Evolutionary conservation across 2,329 filamentous ascomycete genomes (phyloP), one percentile per base, ranked within the genome.

Genomic region (Beauveria asiatica): DNA sequence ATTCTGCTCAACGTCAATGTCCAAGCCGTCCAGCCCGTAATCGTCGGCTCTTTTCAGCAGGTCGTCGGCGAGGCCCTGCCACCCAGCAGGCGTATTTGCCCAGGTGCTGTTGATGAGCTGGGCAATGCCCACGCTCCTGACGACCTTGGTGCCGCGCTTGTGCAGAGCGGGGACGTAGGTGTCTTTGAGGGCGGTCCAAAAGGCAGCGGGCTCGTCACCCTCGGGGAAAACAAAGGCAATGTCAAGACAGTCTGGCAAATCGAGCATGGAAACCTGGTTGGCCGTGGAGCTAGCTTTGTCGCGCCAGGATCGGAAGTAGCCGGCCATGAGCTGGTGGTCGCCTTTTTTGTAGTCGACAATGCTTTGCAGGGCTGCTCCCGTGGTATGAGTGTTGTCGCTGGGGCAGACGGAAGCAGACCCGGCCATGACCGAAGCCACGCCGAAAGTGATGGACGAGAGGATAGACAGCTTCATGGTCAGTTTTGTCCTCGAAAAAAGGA

Each of bases 201-300:
- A 60, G 5, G 42, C 27, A 13, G 39, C 33, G 3, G 42, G 16
- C 58, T 60, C 58, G 44, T 44, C 25, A 19, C 58, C 58, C 2
- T 60, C 23, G 17, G 58, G 30, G 33, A 60, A 60, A n/a, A 60
- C 58, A 49, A 60, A 49, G 51, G 51, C 58, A 60, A 60, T 60
- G 51, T 60, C 58, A 2, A 60, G 51, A 19, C 58, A 60, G 58
- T 60, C 58, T 5, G 58, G 58, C 27, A 60, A 21, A 23, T 60
- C 58, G n/a, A 53, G 48, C 58, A 60, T 60, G 44, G 41, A 41
- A 16, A 59, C 57, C 44, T 60, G 49, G 51, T 54, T 49, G 11
- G 3, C n/a, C 11, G 45, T 7, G 16, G 50, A 25, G 21, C 37
- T 17, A 13, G 51, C 51, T 5, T 17, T 55, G 33, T 60, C 58